These are phyloP conservation scores for Bretschneidera sinensis DNA, from an alignment of 345 rosid genomes.

Conservation along the genomic window DNA sequence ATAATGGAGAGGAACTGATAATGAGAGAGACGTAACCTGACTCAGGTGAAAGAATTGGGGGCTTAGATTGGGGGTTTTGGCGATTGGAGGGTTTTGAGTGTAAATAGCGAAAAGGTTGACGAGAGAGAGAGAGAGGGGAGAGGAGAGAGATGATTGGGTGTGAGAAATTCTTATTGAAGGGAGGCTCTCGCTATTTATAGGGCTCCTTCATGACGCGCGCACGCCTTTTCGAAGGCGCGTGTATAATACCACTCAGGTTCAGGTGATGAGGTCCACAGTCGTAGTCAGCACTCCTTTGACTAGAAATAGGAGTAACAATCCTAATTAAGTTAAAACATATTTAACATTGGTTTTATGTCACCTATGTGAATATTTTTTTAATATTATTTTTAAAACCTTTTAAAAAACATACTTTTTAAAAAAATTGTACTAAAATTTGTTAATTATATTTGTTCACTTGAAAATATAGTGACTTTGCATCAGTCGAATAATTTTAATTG, in stretches of 20 bases:
- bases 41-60: not conserved
- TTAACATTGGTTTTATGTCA: too few species aligned
- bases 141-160: conserved; percentile 29
- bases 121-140: conserved; percentile 14
- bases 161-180: not conserved
- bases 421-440: too few species aligned
- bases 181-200: conserved; percentile 46
- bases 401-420: too few species aligned
- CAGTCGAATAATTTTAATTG: too few species aligned
- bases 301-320: not conserved
- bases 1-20: not conserved
- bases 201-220: not conserved
- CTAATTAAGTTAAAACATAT: too few species aligned
- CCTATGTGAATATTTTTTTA: too few species aligned
- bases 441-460: too few species aligned
- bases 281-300: not conserved
- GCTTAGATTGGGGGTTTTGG: conserved; percentile 21
- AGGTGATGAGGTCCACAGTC: not conserved
- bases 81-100: conserved; percentile 26
- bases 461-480: too few species aligned
- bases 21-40: not conserved
- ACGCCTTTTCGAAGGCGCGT: conserved; percentile 21
- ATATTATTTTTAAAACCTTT: too few species aligned
- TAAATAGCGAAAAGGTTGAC: conserved; percentile 14
- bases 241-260: not conserved